Evolutionary conservation across 305 asterid species (phyloP).

Genomic region (Solanum hybrid): DNA sequence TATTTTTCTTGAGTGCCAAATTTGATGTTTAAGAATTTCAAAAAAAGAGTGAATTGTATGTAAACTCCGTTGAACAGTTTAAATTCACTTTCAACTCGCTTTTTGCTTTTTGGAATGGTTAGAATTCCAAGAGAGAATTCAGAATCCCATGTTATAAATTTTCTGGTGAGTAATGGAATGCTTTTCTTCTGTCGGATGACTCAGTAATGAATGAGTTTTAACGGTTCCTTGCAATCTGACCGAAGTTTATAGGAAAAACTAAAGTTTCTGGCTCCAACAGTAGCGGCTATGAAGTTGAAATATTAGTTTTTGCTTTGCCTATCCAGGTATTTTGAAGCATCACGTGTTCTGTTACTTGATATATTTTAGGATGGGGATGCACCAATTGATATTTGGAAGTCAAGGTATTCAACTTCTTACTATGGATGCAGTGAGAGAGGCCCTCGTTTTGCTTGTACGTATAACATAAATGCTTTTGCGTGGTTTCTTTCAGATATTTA

Average conservation of each 20-base stretch:
- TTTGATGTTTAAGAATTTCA: background rate
- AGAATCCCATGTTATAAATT: background rate
- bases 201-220: background rate
- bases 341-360: constrained; percentile 11
- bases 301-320: constrained; percentile 1
- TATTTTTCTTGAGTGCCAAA: background rate
- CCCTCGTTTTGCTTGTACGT: constrained; percentile 63
- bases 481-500: background rate
- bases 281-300: background rate
- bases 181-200: background rate
- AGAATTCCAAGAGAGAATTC: background rate
- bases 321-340: constrained; percentile 1
- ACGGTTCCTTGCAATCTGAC: background rate
- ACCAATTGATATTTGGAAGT: constrained; percentile 89
- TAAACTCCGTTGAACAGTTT: background rate
- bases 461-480: constrained; percentile 17
- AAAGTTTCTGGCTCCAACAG: background rate
- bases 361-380: constrained; percentile 48
- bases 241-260: background rate
- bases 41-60: background rate
- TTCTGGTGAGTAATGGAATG: background rate
- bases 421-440: constrained; percentile 89
- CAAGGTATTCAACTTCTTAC: constrained; percentile 61
- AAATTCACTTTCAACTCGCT: background rate
- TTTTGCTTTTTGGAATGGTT: background rate